Conservation (phyloP, 257 asterid species). For the Verbascum thapsus region DNA sequence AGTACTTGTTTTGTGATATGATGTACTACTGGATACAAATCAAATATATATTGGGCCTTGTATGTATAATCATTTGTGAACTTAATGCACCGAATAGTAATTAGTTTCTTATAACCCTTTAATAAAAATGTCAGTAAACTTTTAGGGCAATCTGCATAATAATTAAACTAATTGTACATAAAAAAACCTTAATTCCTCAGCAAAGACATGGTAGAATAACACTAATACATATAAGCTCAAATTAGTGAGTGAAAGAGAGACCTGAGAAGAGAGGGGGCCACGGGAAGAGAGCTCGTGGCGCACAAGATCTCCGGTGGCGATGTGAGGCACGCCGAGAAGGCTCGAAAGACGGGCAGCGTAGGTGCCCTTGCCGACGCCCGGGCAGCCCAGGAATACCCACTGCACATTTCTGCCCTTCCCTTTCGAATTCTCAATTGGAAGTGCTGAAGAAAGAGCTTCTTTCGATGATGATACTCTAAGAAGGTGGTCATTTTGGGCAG, state of each 20-base stretch:
- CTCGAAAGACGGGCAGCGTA: conserved; percentile 80
- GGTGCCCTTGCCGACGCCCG: conserved; percentile 97
- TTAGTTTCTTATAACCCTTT: no score
- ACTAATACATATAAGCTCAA: no score
- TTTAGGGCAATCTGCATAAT: no score
- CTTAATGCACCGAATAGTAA: no score
- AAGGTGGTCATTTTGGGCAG: conserved; percentile 35
- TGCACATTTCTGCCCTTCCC: conserved; percentile 67
- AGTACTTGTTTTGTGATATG: no score
- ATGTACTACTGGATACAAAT: no score
- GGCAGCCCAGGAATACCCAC: conserved; percentile 97
- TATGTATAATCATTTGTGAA: no score
- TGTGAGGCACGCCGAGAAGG: conserved; percentile 86
- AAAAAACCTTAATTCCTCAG: no score
- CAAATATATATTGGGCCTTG: no score
- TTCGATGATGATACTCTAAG: conserved; percentile 27
- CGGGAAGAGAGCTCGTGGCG: conserved; percentile 76
- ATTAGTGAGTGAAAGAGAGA: not conserved
- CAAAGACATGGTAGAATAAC: no score
- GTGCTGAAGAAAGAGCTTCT: conserved; percentile 42
- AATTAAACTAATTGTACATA: no score
- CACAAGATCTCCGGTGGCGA: conserved; percentile 97
- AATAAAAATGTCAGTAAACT: no score
- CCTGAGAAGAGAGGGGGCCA: conserved; percentile 78
- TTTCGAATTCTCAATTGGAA: conserved; percentile 25